Conservation (phyloP, 192 early-diverging fungal genomes). For the Podila minutissima region DNA sequence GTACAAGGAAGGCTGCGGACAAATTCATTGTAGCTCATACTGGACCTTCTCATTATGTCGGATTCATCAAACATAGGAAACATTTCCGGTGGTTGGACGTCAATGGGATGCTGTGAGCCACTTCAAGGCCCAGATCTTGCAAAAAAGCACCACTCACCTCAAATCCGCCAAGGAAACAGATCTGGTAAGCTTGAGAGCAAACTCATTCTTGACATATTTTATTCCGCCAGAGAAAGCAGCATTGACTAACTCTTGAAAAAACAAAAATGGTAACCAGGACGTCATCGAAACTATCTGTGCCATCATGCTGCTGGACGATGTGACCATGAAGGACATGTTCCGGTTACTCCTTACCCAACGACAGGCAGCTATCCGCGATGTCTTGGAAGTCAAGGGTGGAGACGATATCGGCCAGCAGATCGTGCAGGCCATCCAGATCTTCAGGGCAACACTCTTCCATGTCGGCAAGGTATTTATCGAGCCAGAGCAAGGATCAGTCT, state of each 20-base stretch:
- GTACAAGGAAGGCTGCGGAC: neutral
- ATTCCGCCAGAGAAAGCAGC: neutral
- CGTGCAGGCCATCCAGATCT: conserved; percentile 51
- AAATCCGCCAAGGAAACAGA: conserved; percentile 50
- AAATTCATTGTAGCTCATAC: too few relatives aligned
- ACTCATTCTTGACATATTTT: neutral
- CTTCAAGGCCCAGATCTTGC: conserved; percentile 79
- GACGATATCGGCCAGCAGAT: conserved; percentile 50
- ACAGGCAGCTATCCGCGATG: conserved; percentile 55
- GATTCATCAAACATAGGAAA: conserved; percentile 47
- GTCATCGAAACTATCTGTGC: conserved; percentile 71
- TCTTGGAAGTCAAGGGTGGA: conserved; percentile 12
- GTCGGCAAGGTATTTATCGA: conserved; percentile 42
- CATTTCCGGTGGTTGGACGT: conserved; percentile 84
- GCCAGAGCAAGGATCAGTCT: conserved; percentile 5
- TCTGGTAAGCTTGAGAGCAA: conserved; percentile 50
- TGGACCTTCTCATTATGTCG: too few relatives aligned
- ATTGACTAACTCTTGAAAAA: neutral
- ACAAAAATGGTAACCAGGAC: conserved; percentile 1
- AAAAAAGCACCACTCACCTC: conserved; percentile 66
- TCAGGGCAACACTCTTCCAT: conserved; percentile 54
- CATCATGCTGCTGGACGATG: conserved; percentile 73
- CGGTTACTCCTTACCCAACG: conserved; percentile 62
- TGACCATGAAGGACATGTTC: conserved; percentile 65
- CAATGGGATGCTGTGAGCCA: conserved; percentile 88